Conservation (phyloP, 305 asterid species). For the Fraxinus greggii region DNA sequence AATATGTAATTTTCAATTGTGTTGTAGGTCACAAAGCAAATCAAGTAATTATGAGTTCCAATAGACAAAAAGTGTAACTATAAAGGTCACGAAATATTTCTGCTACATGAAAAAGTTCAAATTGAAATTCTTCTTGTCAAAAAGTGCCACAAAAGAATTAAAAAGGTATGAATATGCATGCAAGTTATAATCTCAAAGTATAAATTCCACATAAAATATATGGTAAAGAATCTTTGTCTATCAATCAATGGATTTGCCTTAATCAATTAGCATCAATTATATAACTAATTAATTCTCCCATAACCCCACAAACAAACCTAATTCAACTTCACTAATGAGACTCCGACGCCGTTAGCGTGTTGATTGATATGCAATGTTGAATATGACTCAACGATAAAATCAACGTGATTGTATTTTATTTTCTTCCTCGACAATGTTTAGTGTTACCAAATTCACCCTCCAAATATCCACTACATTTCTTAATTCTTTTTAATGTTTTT, state of each 20-base stretch:
- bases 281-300: constrained; percentile 8
- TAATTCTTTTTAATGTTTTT: background rate
- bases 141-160: background rate
- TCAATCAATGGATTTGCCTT: constrained; percentile 14
- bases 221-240: background rate
- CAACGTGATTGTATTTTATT: background rate
- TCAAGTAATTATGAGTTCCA: constrained; percentile 26
- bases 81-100: background rate
- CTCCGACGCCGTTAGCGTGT: background rate
- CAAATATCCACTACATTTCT: background rate
- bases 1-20: background rate
- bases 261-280: background rate
- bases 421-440: background rate
- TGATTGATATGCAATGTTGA: background rate
- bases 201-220: background rate
- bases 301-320: constrained; percentile 26
- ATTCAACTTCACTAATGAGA: background rate
- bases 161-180: background rate
- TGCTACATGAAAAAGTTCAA: background rate
- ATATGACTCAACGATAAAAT: background rate
- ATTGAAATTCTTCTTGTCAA: background rate
- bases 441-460: too few relatives aligned
- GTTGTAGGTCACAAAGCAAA: background rate
- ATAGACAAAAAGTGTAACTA: background rate
- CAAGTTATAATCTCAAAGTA: background rate